phyloP scores from a whole-genome alignment of 192 early-diverging fungal genomes.

The Mortierella hygrophila region DNA sequence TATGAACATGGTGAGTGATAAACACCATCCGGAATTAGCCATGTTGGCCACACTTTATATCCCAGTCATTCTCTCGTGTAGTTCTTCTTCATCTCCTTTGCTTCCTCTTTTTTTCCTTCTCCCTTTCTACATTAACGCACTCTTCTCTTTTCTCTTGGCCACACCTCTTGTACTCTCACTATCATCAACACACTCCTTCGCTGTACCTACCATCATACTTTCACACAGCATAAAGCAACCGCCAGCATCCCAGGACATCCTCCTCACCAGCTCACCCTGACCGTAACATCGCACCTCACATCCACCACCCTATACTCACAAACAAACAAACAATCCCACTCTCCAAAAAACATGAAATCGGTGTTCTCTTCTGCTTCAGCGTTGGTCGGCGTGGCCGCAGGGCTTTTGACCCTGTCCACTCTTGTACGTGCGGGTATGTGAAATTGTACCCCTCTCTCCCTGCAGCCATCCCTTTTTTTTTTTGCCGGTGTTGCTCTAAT shows the following conservation, averaged over 20 bases:
- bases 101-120: not conserved
- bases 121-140: not conserved
- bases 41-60: not conserved
- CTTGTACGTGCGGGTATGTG: not conserved
- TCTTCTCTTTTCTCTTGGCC: too few relatives aligned
- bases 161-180: too few relatives aligned
- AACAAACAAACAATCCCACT: not conserved
- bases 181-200: too few relatives aligned
- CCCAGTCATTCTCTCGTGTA: too few relatives aligned
- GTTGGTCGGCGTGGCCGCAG: not conserved
- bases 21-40: too few relatives aligned
- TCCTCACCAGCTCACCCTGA: too few relatives aligned
- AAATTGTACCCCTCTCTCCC: not conserved
- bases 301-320: too few relatives aligned
- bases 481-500: not conserved
- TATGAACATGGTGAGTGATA: too few relatives aligned
- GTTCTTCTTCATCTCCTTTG: not conserved
- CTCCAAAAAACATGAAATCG: slow-evolving; percentile 2
- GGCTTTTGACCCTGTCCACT: not conserved
- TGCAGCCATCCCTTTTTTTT: not conserved
- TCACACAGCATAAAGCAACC: too few relatives aligned
- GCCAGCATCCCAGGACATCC: too few relatives aligned
- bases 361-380: not conserved
- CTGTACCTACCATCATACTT: too few relatives aligned
- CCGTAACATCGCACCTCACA: not conserved